phyloP scores from a whole-genome alignment of 495 filamentous ascomycete genomes.

The Darksidea phi region DNA sequence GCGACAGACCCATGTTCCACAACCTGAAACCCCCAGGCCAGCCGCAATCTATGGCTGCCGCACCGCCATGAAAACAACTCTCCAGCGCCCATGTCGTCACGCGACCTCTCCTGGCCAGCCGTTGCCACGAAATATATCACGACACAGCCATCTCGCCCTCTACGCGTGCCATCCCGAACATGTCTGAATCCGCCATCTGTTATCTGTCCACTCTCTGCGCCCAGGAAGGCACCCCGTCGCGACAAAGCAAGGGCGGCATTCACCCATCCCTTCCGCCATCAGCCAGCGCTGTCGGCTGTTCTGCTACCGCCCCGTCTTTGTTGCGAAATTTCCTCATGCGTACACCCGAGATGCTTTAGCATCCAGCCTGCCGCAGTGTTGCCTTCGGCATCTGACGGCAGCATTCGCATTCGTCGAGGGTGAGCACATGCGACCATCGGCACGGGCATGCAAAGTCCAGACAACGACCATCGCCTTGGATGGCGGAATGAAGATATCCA shows the following conservation, averaged over 20 bases:
- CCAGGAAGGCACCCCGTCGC: neutral
- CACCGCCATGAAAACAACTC: neutral
- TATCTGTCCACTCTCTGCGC: neutral
- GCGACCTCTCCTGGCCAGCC: neutral
- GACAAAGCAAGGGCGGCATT: neutral
- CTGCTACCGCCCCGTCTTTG: neutral
- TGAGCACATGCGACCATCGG: neutral
- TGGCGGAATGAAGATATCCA: conserved; percentile 1
- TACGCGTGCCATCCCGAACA: too few species aligned
- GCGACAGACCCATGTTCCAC: too few species aligned
- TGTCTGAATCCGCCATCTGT: too few species aligned
- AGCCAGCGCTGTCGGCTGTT: neutral
- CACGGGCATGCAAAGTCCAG: conserved; percentile 1
- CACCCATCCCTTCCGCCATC: neutral
- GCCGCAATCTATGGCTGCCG: neutral
- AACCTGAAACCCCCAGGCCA: neutral
- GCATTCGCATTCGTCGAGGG: too few species aligned
- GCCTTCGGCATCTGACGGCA: too few species aligned
- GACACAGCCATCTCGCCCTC: neutral
- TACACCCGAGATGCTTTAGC: neutral
- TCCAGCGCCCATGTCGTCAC: neutral
- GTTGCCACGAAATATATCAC: conserved; percentile 1
- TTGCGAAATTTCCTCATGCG: neutral
- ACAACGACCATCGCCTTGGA: conserved; percentile 3
- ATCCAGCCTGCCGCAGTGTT: neutral